Base-by-base conservation (phyloP, 2,329 filamentous ascomycete genomes). In the Alternaria ventricosa region DNA sequence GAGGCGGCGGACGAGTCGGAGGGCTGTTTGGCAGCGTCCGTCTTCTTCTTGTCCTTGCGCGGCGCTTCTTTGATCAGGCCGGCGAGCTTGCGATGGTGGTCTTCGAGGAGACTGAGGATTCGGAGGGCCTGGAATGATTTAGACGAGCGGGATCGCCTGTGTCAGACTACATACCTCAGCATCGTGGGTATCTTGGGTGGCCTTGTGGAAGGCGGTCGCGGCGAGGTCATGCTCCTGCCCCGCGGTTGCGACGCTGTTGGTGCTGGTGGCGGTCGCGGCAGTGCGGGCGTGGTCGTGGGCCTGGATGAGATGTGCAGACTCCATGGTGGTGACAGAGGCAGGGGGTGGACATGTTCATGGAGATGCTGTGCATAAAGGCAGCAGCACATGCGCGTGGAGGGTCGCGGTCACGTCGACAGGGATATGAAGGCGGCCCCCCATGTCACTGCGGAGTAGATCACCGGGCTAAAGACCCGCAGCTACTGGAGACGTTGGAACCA, bases 271-370 rank as follows among this genome's bases (percentile, higher is more conserved):
- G 23, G 90, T 86, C 23, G 92, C 90, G 46, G 95, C 94, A 74
- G 92, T 94, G 73, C 90, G 89, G 55, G 93, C 94, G 82, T 97
- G 94, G 71, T 95, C 91, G 81, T 97, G 93, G 66, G 94, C 95
- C 88, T 90, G 84, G 73, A 87, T 90, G 69, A 94, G 80, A 46
- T 90, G 87, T 60, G 91, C 87, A 28, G 87, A 84, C 76, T 94
- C 91, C 91, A 94, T 93, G 55, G 50, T 64, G 59, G 25, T 15
- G n/a, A 41, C 13, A 20, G 15, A n/a, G 33, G 28, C 22, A 45
- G 28, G 23, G 20, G 50, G 55, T 18, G 55, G 36, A 57, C 64
- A 64, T 65, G 60, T 59, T 64, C 47, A 51, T 49, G 20, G 30
- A 45, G 20, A 28, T n/a, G 25, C 13, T 51, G 18, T 46, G 18